Conservation (phyloP, 768 basidiomycete genomes). For the Paxillus ammoniavirescens region DNA sequence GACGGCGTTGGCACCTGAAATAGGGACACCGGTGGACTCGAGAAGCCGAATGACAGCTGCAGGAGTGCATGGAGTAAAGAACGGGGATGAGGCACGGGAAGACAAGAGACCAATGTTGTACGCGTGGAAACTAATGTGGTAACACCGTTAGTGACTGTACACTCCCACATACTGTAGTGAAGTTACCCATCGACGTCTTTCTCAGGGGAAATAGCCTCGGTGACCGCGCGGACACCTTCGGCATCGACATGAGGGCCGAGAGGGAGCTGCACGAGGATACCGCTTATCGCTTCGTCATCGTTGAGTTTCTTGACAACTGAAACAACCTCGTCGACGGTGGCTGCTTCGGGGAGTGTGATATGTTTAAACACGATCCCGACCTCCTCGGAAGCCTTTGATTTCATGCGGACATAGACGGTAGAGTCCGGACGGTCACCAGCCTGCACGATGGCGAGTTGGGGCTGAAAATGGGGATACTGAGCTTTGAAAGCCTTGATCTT, state of each 20-base stretch:
- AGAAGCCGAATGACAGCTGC: constrained; percentile 89
- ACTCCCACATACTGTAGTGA: constrained; percentile 11
- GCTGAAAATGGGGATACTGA: constrained; percentile 83
- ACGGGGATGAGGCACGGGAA: constrained; percentile 83
- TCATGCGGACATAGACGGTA: constrained; percentile 93
- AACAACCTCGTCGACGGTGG: constrained; percentile 74
- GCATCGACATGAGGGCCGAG: constrained; percentile 78
- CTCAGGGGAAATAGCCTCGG: constrained; percentile 89
- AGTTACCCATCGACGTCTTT: constrained; percentile 96
- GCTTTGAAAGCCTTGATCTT: constrained; percentile 64
- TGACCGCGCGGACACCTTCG: constrained; percentile 85
- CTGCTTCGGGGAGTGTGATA: constrained; percentile 64
- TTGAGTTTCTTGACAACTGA: constrained; percentile 80
- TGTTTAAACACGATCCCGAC: constrained; percentile 88
- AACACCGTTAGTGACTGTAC: background rate
- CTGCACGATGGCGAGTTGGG: constrained; percentile 90
- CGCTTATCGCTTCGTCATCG: constrained; percentile 75
- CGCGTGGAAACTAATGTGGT: constrained; percentile 78
- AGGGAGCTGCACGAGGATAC: constrained; percentile 94
- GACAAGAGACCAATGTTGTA: constrained; percentile 96
- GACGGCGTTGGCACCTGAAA: constrained; percentile 81
- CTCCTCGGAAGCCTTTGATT: constrained; percentile 92
- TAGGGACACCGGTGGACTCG: constrained; percentile 76
- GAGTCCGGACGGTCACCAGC: constrained; percentile 93
- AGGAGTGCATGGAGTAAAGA: constrained; percentile 95